Percentiles rank a stretch among this genome's conserved stretches.
Evolutionary conservation across 441 rosid genomes (phyloP).

Genomic region (Populus trichocarpa): DNA sequence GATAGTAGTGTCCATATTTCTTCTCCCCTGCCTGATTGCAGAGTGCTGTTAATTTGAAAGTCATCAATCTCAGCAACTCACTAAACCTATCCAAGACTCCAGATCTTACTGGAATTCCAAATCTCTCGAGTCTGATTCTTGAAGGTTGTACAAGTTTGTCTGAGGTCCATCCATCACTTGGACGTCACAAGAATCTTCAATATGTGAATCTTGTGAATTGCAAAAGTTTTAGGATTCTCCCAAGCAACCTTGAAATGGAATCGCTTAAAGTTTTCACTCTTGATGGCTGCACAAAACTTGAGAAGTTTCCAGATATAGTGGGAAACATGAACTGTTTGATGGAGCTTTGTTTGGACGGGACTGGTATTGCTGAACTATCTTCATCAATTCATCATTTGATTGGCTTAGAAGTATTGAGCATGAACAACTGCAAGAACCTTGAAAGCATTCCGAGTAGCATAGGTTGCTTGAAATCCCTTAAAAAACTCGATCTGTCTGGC

Average conservation of each 20-base stretch:
- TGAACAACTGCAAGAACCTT: not conserved
- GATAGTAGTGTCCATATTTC: too few relatives aligned
- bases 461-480: not conserved
- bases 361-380: constrained; percentile 8
- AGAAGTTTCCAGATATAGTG: constrained; percentile 16
- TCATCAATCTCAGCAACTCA: constrained; percentile 10
- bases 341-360: constrained; percentile 16
- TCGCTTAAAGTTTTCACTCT: constrained; percentile 5
- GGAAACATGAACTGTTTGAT: constrained; percentile 15
- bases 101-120: not conserved
- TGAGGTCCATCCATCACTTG: constrained; percentile 2
- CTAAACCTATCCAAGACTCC: not conserved
- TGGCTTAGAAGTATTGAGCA: not conserved
- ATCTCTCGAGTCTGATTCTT: not conserved
- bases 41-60: not conserved
- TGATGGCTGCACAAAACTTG: constrained; percentile 11
- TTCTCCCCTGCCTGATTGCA: not conserved
- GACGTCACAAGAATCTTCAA: constrained; percentile 22
- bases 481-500: not conserved
- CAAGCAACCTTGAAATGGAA: not conserved
- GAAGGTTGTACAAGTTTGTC: not conserved
- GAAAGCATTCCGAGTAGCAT: not conserved
- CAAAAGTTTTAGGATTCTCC: not conserved
- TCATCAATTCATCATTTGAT: constrained; percentile 1
- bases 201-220: not conserved